Evolutionary conservation across 495 filamentous ascomycete genomes (phyloP).

Genomic region (Collariella sp.): DNA sequence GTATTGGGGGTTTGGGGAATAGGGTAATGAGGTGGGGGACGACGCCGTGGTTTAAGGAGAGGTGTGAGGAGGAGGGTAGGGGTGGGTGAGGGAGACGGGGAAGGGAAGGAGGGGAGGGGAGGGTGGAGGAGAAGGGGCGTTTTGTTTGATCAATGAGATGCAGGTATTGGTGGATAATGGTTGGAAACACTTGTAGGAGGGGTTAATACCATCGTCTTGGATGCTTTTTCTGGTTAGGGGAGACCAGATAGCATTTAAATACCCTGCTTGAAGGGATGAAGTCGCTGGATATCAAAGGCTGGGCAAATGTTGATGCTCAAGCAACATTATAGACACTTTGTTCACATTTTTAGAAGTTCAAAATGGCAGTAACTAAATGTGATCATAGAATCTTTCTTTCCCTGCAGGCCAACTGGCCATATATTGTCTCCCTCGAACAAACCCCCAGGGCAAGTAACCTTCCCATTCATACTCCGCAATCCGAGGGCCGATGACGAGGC

Average conservation of each 20-base stretch:
- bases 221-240: neutral
- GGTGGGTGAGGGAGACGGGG: constrained; percentile 35
- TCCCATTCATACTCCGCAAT: too few relatives aligned
- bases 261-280: neutral
- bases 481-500: neutral
- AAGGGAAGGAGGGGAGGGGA: constrained; percentile 43
- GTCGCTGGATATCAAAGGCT: too few relatives aligned
- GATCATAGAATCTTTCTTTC: too few relatives aligned
- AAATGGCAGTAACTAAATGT: too few relatives aligned
- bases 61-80: constrained; percentile 30
- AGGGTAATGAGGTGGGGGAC: constrained; percentile 20
- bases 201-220: neutral
- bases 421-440: too few relatives aligned
- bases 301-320: too few relatives aligned
- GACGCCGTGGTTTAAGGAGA: constrained; percentile 27
- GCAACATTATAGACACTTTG: too few relatives aligned
- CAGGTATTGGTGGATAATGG: constrained; percentile 67
- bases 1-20: constrained; percentile 44
- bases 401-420: too few relatives aligned
- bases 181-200: constrained; percentile 61
- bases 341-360: too few relatives aligned
- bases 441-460: neutral
- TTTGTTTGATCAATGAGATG: constrained; percentile 78
- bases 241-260: neutral
- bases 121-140: constrained; percentile 48